Conservation (phyloP, 208 protist species). For the Trichomonas tenax region DNA sequence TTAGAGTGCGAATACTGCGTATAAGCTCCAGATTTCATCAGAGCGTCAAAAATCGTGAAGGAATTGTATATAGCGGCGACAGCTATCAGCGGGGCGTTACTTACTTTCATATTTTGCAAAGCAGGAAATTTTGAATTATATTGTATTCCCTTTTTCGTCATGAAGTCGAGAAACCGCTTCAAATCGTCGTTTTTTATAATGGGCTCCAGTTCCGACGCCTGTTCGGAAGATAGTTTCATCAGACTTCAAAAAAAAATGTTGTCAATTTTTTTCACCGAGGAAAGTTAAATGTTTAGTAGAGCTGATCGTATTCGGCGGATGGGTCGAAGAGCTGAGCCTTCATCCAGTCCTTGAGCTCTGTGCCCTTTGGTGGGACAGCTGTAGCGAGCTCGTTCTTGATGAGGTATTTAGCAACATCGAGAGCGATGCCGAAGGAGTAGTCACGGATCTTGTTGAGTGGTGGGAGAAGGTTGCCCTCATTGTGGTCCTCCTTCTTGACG, state of each 20-base stretch:
- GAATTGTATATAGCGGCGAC: background rate
- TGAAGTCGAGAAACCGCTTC: background rate
- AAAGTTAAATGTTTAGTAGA: background rate
- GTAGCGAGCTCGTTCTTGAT: background rate
- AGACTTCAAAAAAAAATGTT: too few relatives aligned
- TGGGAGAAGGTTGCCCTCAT: background rate
- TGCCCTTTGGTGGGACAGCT: background rate
- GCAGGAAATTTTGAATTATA: background rate
- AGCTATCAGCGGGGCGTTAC: background rate
- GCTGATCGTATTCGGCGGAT: background rate
- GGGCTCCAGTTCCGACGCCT: background rate
- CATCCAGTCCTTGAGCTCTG: background rate
- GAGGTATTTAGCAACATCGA: background rate
- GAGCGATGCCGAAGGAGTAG: background rate
- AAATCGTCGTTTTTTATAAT: background rate
- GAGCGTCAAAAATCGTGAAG: background rate
- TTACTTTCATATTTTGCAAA: background rate
- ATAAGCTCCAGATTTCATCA: background rate
- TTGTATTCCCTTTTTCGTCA: background rate
- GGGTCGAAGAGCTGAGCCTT: background rate
- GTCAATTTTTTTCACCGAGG: too few relatives aligned
- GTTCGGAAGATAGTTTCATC: too few relatives aligned
- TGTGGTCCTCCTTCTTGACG: background rate
- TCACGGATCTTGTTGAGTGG: background rate
- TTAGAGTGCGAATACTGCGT: background rate